Evolutionary conservation across 1,284 basidiomycete species (phyloP), one percentile per base, ranked within the genome.

Genomic region (Coriolopsis trogii): DNA sequence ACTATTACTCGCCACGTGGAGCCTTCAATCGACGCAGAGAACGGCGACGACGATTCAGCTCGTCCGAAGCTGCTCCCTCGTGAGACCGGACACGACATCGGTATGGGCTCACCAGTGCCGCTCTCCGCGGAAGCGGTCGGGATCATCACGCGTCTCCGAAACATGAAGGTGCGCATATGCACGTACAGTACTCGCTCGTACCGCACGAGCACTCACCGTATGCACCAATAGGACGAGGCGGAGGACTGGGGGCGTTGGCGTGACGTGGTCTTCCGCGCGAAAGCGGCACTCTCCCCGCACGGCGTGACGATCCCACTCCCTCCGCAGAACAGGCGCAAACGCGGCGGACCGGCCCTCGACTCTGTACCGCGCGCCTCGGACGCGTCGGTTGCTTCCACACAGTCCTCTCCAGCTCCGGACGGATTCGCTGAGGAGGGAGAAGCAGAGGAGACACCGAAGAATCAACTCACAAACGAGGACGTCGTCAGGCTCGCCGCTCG

Each of bases 241-340:
- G 95, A 98, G 65, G 93, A 95, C 62, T 96, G 91, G 91, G 85
- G 91, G 49, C 81, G 92, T 44, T 93, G 89, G 89, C 79, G 90
- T 20, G 92, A 95, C 64, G 85, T 92, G 33, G 80, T 92, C 7
- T 93, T 90, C 69, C 79, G 81, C 2, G 85, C 84, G 7, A 91
- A 88, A 70, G 82, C 82, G 8, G 70, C 73, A 34, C 67, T 88
- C 46, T 69, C 73, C 5, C 85, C 86, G 0, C 72, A 73, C 41
- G 67, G 72, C 41, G 67, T 75, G 49, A 65, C 75, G 41, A 72
- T 77, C 42, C 77, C 80, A 0, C 73, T 79, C 3, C 83, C 84
- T 1, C 82, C 81, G 13, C 76, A 78, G 44, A 84, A 85, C 62
- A 70, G 69, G 60, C 76, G 84, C 38, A 78, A 76, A 63, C 70